Conservation (phyloP, 176 grass and related monocot species). For the Puccinellia tenuiflora region DNA sequence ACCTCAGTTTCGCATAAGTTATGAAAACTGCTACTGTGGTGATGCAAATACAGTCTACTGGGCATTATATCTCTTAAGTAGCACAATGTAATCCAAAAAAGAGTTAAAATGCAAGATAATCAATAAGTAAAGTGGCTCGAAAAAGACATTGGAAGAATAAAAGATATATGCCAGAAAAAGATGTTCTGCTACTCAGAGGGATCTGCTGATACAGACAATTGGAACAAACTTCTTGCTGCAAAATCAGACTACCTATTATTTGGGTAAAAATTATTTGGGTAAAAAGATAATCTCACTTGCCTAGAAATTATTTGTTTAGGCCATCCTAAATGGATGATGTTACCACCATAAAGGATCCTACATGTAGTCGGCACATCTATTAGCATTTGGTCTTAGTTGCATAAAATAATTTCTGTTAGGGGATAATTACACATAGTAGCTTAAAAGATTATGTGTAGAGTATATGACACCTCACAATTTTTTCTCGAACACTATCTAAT, state of each 20-base stretch:
- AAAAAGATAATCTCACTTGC: neutral
- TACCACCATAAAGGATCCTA: neutral
- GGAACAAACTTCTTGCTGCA: too few species aligned
- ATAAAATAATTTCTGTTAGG: neutral
- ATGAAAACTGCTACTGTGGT: neutral
- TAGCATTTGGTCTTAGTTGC: neutral
- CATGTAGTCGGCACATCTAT: slow-evolving; percentile 5
- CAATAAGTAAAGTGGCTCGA: neutral
- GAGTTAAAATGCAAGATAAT: neutral
- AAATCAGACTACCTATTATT: neutral
- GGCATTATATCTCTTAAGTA: neutral
- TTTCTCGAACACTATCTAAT: neutral
- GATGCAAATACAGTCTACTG: neutral
- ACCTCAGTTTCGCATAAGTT: neutral
- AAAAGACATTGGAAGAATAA: too few species aligned
- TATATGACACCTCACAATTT: neutral
- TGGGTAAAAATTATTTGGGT: neutral
- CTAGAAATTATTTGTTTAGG: neutral
- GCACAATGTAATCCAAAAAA: neutral
- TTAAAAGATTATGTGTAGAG: neutral
- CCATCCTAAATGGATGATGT: neutral
- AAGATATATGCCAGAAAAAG: too few species aligned
- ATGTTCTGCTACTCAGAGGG: too few species aligned
- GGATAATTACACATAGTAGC: neutral
- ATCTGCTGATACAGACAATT: too few species aligned